These are phyloP conservation scores for Diaporthe sp. DNA, from an alignment of 2,329 filamentous ascomycete genomes.

Conservation along the genomic window DNA sequence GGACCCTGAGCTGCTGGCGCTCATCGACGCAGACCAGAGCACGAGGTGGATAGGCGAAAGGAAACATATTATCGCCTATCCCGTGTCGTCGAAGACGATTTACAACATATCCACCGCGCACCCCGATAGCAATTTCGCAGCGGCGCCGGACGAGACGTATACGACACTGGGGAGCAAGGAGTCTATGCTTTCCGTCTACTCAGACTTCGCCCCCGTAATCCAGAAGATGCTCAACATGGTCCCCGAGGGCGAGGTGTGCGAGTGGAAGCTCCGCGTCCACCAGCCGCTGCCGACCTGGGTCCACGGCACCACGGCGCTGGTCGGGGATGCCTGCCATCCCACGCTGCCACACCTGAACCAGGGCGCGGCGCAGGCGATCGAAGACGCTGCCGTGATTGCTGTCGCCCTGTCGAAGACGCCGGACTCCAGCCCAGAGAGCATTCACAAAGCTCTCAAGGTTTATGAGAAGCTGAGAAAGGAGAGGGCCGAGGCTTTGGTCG, in stretches of 20 bases:
- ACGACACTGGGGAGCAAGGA: conserved; percentile 72
- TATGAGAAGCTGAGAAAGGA: conserved; percentile 67
- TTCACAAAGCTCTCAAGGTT: conserved; percentile 60
- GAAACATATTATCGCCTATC: conserved; percentile 77
- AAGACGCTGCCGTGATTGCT: conserved; percentile 65
- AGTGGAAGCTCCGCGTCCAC: conserved; percentile 75
- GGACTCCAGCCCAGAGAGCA: conserved; percentile 49
- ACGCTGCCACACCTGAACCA: conserved; percentile 74
- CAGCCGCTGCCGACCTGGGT: conserved; percentile 74
- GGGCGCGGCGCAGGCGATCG: conserved; percentile 74
- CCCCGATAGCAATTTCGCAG: conserved; percentile 69
- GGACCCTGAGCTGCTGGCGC: conserved; percentile 63
- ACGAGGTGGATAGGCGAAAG: conserved; percentile 76
- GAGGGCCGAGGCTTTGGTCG: conserved; percentile 61
- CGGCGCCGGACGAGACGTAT: conserved; percentile 64
- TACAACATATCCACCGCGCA: conserved; percentile 77
- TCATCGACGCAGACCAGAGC: conserved; percentile 69
- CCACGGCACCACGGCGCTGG: conserved; percentile 62
- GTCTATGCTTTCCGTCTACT: conserved; percentile 70
- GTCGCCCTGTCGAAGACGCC: conserved; percentile 57
- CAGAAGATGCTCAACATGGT: conserved; percentile 71
- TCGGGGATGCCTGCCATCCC: conserved; percentile 73
- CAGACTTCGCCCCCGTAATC: conserved; percentile 72
- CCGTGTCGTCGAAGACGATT: conserved; percentile 71
- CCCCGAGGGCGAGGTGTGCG: conserved; percentile 73